These are phyloP conservation scores for Teratosphaeria pseudoeucalypti DNA, from an alignment of 2,329 filamentous ascomycete species.

Conservation along the genomic window DNA sequence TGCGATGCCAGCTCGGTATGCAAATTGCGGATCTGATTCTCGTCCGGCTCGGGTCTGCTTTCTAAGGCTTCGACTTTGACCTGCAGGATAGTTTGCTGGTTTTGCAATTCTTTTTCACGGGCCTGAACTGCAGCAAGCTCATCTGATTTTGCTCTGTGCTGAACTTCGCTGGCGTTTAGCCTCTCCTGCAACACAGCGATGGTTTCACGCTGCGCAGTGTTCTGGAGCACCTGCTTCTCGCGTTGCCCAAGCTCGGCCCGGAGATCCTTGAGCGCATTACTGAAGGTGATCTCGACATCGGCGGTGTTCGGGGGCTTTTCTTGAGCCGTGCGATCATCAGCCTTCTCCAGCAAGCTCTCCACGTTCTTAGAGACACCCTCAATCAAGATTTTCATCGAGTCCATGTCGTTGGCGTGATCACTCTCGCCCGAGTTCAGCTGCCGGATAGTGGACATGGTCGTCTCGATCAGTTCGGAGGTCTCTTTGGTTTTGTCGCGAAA, in stretches of 20 bases:
- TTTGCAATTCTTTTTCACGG: slow-evolving; percentile 3
- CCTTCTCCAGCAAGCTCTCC: slow-evolving; percentile 3
- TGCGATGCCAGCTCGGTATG: slow-evolving; percentile 4
- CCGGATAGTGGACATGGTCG: slow-evolving; percentile 10
- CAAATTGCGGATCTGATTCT: not conserved
- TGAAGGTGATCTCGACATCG: slow-evolving; percentile 5
- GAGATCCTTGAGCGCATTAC: slow-evolving; percentile 10
- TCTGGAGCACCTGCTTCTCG: slow-evolving; percentile 10
- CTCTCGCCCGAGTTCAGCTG: slow-evolving; percentile 9
- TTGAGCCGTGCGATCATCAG: not conserved
- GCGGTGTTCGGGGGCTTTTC: not conserved
- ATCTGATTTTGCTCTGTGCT: not conserved
- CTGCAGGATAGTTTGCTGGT: slow-evolving; percentile 4
- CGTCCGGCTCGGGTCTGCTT: not conserved
- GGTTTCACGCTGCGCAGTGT: slow-evolving; percentile 7
- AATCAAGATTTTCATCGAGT: slow-evolving; percentile 10
- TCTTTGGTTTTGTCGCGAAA: slow-evolving; percentile 1
- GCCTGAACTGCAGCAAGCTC: slow-evolving; percentile 3
- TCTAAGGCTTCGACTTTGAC: not conserved
- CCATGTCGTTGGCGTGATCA: slow-evolving; percentile 10
- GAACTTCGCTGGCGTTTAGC: slow-evolving; percentile 4
- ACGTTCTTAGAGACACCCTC: slow-evolving; percentile 8
- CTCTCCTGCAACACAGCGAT: slow-evolving; percentile 10
- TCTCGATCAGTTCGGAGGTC: slow-evolving; percentile 8
- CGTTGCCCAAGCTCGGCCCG: slow-evolving; percentile 9